A percentile compares a stretch with the other conserved stretches of the same genome.
phyloP scores from a whole-genome alignment of 202 grass and related monocot species.

The Hordeum pubiflorum region DNA sequence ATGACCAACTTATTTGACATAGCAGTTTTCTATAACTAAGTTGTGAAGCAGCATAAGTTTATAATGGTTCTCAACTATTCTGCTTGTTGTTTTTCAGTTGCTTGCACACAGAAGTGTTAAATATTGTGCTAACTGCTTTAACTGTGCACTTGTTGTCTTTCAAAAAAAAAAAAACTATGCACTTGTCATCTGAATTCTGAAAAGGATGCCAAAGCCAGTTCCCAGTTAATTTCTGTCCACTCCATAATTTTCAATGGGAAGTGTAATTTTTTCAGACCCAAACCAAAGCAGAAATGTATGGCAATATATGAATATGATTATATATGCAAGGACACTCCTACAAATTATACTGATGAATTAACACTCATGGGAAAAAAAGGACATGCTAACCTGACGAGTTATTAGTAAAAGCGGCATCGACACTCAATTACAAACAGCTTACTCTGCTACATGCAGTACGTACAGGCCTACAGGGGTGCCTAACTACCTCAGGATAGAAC shows the following conservation, averaged over 20 bases:
- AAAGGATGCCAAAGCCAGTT: not conserved
- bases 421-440: not conserved
- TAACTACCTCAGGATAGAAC: not conserved
- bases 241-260: not conserved
- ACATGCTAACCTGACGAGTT: not conserved
- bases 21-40: not conserved
- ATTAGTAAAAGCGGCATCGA: not conserved
- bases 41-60: not conserved
- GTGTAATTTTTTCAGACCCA: not conserved
- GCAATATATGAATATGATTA: not conserved
- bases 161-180: not conserved
- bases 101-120: not conserved
- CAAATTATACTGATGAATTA: not conserved
- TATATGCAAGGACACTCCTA: not conserved
- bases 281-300: not conserved
- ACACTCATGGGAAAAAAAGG: not conserved
- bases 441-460: not conserved
- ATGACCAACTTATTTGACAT: not conserved
- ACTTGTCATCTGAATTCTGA: not conserved
- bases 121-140: not conserved
- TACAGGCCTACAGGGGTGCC: not conserved
- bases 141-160: not conserved
- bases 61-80: not conserved
- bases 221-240: not conserved
- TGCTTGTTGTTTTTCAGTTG: not conserved